phyloP scores from a whole-genome alignment of 768 basidiomycete genomes.

The Mycena epipterygia region DNA sequence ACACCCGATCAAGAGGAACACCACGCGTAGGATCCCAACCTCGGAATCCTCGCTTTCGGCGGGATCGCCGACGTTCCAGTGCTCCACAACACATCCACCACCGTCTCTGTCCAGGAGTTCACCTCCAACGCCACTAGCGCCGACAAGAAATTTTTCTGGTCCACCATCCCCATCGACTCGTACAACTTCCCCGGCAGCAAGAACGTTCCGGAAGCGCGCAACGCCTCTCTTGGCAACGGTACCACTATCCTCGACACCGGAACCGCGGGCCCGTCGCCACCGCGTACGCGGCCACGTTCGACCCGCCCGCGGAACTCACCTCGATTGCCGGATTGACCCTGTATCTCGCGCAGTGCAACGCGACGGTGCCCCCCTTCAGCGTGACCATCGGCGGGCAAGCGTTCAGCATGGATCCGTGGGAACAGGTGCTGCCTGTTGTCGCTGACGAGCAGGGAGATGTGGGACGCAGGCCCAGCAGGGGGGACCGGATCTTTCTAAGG shows the following conservation, averaged over 20 bases:
- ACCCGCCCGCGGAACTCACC: conserved; percentile 33
- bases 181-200: conserved; percentile 32
- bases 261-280: conserved; percentile 30
- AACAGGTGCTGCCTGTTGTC: no score
- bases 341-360: no score
- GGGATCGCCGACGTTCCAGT: not conserved
- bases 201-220: not conserved
- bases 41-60: not conserved
- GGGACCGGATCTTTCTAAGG: no score
- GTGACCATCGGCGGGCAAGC: no score
- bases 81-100: conserved; percentile 1
- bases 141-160: conserved; percentile 11
- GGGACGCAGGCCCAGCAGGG: no score
- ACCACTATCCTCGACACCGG: conserved; percentile 25
- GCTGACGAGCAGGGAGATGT: no score
- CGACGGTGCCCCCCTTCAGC: no score
- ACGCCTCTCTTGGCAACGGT: no score
- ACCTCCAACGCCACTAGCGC: conserved; percentile 4
- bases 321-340: no score
- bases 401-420: no score
- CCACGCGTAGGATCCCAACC: not conserved
- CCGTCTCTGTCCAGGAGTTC: conserved; percentile 31
- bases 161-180: conserved; percentile 28
- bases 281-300: conserved; percentile 31
- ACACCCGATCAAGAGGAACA: not conserved